Percentiles rank a stretch among this genome's conserved stretches.
Conservation (phyloP, 2,329 filamentous ascomycete species). For the Cadophora sp. region DNA sequence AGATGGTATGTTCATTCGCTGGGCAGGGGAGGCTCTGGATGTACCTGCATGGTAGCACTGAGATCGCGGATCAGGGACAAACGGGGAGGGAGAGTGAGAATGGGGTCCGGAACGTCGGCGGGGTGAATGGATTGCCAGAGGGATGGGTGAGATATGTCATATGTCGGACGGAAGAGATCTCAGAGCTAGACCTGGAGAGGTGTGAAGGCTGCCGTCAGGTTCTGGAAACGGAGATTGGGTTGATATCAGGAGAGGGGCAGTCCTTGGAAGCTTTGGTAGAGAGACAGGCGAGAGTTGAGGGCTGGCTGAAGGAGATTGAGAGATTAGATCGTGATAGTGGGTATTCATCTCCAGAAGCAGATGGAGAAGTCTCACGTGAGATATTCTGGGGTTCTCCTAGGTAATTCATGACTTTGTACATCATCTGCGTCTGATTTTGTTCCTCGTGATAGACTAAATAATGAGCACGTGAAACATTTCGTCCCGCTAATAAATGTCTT, state of each 20-base stretch:
- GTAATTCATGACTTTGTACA: too few species aligned
- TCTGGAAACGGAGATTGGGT: constrained; percentile 10
- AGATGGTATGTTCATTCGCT: background rate
- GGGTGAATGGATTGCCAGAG: background rate
- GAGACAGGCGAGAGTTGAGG: background rate
- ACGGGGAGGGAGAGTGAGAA: background rate
- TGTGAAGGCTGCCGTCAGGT: constrained; percentile 6
- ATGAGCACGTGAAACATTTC: too few species aligned
- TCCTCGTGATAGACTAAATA: too few species aligned
- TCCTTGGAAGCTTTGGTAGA: background rate
- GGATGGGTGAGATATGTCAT: background rate
- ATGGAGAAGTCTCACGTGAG: background rate
- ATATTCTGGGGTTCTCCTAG: background rate
- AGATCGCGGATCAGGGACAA: background rate
- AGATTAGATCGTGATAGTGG: background rate
- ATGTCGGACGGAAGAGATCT: constrained; percentile 5
- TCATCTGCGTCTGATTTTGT: too few species aligned
- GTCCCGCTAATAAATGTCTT: too few species aligned
- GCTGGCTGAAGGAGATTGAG: background rate
- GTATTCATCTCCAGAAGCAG: constrained; percentile 2
- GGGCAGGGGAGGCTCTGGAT: background rate
- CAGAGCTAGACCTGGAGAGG: constrained; percentile 4
- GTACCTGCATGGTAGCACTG: background rate
- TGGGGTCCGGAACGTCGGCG: background rate
- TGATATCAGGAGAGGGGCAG: background rate